Evolutionary conservation across 1,139 yeast genomes (phyloP), one percentile per base, ranked within the genome.

Genomic region (Yamadazyma diospyri): DNA sequence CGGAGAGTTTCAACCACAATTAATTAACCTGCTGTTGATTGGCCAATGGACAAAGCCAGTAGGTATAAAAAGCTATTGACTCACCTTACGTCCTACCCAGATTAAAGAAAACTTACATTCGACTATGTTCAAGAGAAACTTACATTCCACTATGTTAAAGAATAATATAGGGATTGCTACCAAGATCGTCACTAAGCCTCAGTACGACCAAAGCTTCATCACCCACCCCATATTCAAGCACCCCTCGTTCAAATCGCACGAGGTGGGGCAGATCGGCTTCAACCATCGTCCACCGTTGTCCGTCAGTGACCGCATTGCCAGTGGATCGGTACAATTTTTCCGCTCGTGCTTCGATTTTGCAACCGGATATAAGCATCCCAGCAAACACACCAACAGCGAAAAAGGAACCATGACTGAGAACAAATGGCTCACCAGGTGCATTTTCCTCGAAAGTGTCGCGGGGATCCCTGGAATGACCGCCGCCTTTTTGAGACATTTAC

Each of bases 401-500:
- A 76, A 65, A 44, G 21, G 17, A 10, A 62, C 59, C 28, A 77
- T 81, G 84, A 77, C 81, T 2, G 76, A 73, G 24, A 63, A 62
- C 33, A 76, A 78, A 49, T 82, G 89, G 89, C 49, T 82, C 35
- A 75, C 80, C n/a, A 57, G 92, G 36, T 61, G 73, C 39, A 75
- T 82, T 24, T 81, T 82, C 48, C 67, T 82, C 42, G 92, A 82
- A 55, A 72, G 81, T 39, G 67, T 82, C 37, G 92, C 92, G 6
- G 89, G 87, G 10, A 85, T 82, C 12, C 92, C 92, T 1, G 89
- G 92, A 8, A 75, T 80, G 66, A 84, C 79, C 25, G 92, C 86
- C 9, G 81, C 82, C 1, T 79, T 79, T 53, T 52, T 81, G 30
- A 70, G 88, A 40, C 86, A 80, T 48, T 64, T 81, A 45, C 78